Conservation (phyloP, 352 stramenopile species). For the Phytophthora tentaculata region DNA sequence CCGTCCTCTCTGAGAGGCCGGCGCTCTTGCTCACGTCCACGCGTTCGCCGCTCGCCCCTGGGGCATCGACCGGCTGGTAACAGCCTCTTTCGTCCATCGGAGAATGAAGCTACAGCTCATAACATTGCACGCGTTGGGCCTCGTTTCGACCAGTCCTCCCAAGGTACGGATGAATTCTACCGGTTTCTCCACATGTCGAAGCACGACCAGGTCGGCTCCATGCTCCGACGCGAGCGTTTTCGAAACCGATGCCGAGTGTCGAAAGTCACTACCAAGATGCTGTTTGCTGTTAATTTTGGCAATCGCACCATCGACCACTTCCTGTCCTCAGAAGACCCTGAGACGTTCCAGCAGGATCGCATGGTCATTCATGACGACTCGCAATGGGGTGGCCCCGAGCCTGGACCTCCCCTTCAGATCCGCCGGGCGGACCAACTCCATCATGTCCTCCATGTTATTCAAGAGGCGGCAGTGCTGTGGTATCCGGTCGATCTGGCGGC, state of each 20-base stretch:
- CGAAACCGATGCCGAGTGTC: constrained; percentile 3
- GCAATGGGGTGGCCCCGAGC: constrained; percentile 2
- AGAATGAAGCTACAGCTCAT: neutral
- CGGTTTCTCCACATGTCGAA: neutral
- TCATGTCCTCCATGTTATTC: neutral
- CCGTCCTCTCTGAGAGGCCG: neutral
- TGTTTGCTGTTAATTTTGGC: constrained; percentile 11
- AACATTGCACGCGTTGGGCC: neutral
- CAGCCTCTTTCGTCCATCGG: neutral
- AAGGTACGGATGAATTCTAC: neutral
- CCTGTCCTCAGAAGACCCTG: constrained; percentile 12
- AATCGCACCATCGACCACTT: constrained; percentile 12
- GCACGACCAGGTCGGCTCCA: constrained; percentile 2
- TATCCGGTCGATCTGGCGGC: neutral
- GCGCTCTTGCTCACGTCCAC: neutral
- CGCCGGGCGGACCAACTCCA: neutral
- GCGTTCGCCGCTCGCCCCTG: neutral
- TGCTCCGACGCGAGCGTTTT: constrained; percentile 14
- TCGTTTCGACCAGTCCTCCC: neutral
- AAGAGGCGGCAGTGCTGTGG: neutral
- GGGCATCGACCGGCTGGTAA: neutral
- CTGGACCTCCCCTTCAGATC: constrained; percentile 8
- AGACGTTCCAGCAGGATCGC: neutral
- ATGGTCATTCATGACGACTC: constrained; percentile 15
- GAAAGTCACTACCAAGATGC: constrained; percentile 24